These are phyloP conservation scores for Alternaria sp. DNA, from an alignment of 2,329 filamentous ascomycete species.

Conservation along the genomic window DNA sequence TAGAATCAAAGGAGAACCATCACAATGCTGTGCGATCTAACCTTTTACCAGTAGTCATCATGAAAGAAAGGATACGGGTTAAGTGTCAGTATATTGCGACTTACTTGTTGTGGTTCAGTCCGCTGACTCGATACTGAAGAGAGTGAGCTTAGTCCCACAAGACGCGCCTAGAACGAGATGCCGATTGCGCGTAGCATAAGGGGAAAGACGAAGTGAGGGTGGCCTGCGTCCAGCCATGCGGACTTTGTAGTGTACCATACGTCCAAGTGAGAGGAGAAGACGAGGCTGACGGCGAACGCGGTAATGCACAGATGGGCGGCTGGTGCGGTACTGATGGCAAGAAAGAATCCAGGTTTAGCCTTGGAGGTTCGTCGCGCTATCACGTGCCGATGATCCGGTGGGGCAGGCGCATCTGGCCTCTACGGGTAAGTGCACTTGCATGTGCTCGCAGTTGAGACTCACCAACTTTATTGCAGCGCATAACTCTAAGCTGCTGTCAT, in stretches of 20 bases:
- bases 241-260: not conserved
- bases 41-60: constrained; percentile 49
- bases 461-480: constrained; percentile 1
- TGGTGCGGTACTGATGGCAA: not conserved
- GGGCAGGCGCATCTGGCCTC: constrained; percentile 18
- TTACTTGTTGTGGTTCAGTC: constrained; percentile 8
- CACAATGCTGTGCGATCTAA: constrained; percentile 35
- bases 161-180: constrained; percentile 7
- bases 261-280: not conserved
- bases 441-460: constrained; percentile 3
- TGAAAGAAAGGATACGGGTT: constrained; percentile 3
- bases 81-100: not conserved
- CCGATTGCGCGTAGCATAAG: constrained; percentile 7
- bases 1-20: constrained; percentile 33
- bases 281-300: not conserved
- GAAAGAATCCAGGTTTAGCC: not conserved
- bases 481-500: constrained; percentile 60
- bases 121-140: not conserved
- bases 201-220: not conserved
- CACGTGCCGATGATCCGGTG: constrained; percentile 10
- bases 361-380: constrained; percentile 1
- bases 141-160: not conserved
- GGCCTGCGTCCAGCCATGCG: constrained; percentile 7
- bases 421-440: constrained; percentile 2
- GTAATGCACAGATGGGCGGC: not conserved